Evolutionary conservation across 352 stramenopile genomes (phyloP), one percentile per base, ranked within the genome.

Genomic region (Thalassiosira oceanica): DNA sequence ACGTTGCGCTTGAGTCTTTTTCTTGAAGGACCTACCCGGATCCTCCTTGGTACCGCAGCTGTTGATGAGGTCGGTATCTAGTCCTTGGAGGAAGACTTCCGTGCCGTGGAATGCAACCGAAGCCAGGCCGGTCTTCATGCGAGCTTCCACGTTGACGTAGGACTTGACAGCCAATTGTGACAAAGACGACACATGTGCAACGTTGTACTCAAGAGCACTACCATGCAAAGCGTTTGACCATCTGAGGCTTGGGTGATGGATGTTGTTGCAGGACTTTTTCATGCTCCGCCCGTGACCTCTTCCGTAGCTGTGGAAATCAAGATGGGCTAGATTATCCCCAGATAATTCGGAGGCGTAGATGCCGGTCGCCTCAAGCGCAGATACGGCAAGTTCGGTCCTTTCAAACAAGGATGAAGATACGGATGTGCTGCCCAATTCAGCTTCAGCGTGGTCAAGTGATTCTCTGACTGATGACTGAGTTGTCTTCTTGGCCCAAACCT

Each of bases 221-320:
- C 83, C 83, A 70, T 88, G 66, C 27, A 89, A 63, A 28, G 84
- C 80, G 51, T 67, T 61, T 2, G 80, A 58, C 78, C 80, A 91
- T 26, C 71, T 28, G 26, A 86, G 70, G 18, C 80, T 50, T 18
- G 78, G 70, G 26, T 76, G 41, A 52, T 89, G 76, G 33, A 77
- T 75, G 37, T 90, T 90, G 1, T 77, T 66, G 61, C 83, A 90
- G 18, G 62, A 72, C 35, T 78, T 80, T n/a, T 52, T 54, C 18
- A 90, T 63, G 4, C 16, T 42, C 11, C 36, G 54, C 39, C 69
- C 57, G 43, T 55, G 65, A 8, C 77, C 74, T 26, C 61, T 64
- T 1, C 55, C 66, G 37, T 42, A 44, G 52, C 44, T 33, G 41
- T 61, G 28, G 21, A 83, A 80, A 8, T 48, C 57, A 10, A 65